phyloP scores from a whole-genome alignment of 768 basidiomycete species.

The Cystobasidium ongulense region DNA sequence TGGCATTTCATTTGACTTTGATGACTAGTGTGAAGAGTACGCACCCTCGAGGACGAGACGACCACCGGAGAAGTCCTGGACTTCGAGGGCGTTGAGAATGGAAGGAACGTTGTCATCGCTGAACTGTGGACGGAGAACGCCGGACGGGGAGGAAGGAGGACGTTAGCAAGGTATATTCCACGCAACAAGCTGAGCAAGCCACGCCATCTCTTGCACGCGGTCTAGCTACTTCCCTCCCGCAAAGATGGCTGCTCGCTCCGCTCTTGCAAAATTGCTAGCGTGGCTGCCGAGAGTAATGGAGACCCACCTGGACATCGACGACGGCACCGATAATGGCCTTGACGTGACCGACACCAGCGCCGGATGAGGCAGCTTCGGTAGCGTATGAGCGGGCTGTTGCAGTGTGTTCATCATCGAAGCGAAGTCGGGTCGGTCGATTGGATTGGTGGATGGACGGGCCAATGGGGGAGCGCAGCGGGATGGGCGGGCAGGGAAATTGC shows the following conservation, averaged over 20 bases:
- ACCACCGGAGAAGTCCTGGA: constrained; percentile 84
- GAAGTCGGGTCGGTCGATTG: background rate
- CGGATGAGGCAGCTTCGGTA: constrained; percentile 32
- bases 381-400: constrained; percentile 39
- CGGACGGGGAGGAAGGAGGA: background rate
- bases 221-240: no score
- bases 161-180: background rate
- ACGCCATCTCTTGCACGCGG: no score
- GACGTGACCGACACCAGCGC: constrained; percentile 36
- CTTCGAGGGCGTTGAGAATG: constrained; percentile 98
- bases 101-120: constrained; percentile 89
- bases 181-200: background rate
- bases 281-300: no score
- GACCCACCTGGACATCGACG: constrained; percentile 65
- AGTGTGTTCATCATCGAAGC: background rate
- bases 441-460: background rate
- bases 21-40: background rate
- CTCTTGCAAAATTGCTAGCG: no score
- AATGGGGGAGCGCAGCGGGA: background rate
- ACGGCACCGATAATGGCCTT: constrained; percentile 97
- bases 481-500: background rate
- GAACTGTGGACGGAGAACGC: constrained; percentile 58
- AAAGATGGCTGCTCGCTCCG: background rate
- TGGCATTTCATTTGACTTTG: background rate
- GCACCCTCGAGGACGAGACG: constrained; percentile 81